Evolutionary conservation across 2,329 filamentous ascomycete species (phyloP).

Genomic region (Ascochyta koolunga): DNA sequence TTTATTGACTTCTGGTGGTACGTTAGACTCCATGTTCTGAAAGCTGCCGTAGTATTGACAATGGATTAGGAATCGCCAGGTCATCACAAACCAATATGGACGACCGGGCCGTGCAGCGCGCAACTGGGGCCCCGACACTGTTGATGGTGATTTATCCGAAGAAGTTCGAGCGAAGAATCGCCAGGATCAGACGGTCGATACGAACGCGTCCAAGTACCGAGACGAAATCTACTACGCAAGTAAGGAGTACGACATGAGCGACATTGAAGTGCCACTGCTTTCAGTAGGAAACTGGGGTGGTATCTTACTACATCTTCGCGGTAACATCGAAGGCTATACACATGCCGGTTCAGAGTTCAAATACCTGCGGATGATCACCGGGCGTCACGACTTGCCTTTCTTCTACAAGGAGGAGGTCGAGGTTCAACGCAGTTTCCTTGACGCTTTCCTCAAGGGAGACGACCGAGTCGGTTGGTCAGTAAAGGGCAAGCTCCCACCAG

Average conservation of each 20-base stretch:
- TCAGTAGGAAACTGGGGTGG: conserved; percentile 75
- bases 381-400: conserved; percentile 74
- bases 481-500: conserved; percentile 64
- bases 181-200: conserved; percentile 44
- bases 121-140: conserved; percentile 62
- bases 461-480: conserved; percentile 67
- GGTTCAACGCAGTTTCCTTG: conserved; percentile 70
- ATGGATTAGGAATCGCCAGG: conserved; percentile 65
- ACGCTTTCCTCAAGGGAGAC: conserved; percentile 72
- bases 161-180: conserved; percentile 60
- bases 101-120: conserved; percentile 55
- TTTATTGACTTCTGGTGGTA: conserved; percentile 63
- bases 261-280: conserved; percentile 71
- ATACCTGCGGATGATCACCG: conserved; percentile 72
- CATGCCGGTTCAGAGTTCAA: conserved; percentile 70
- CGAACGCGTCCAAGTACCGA: conserved; percentile 58
- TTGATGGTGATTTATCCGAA: conserved; percentile 64
- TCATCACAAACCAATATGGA: conserved; percentile 72
- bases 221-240: conserved; percentile 69
- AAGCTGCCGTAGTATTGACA: not conserved
- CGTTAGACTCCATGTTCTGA: conserved; percentile 3
- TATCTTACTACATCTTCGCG: conserved; percentile 70
- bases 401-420: conserved; percentile 74
- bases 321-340: conserved; percentile 70
- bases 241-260: conserved; percentile 68